Base-by-base conservation (phyloP, 352 stramenopile species). In the Saprolegnia diclina region DNA sequence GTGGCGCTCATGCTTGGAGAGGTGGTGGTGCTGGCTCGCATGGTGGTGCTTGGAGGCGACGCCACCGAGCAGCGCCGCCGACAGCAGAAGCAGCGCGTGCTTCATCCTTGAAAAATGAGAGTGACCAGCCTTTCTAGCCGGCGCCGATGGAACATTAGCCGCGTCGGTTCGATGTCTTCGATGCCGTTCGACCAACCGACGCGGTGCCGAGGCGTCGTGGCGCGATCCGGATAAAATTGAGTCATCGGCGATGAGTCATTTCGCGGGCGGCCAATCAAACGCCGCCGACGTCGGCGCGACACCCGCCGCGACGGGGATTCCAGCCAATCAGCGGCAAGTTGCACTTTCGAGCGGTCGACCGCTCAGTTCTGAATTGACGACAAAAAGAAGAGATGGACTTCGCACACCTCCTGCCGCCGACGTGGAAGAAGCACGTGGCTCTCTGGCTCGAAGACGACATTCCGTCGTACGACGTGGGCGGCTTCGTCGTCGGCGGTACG, bases 391-490 rank as follows among this genome's bases (percentile, higher is more conserved):
- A 63, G 3, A 57, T 68, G 62, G 46, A 61, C 19, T 70, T 90
- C 53, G 80, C 83, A 61, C 78, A 90, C 73, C 68, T 91, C 24
- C 71, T 94, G 32, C 85, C 85, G 18, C 83, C 85, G 13, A 82
- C 83, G 37, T 94, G 85, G 85, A 90, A 91, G 74, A 90, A 89
- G 69, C 77, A 94, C 74, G 88, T 96, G 56, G 82, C 92, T 71
- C 77, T 89, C n/a, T 99, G 95, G 95, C 79, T 99, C 2, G 80
- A 97, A 72, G 95, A 98, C 72, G 97, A 99, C 80, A 96, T 98
- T 59, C 96, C 96, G 22, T 91, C 80, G 52, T 98, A 98, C 72
- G 96, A 99, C 80, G 96, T 99, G 19, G 96, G 97, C 56, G 97
- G 97, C 65, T 97, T 98, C 66, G 96, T 99, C n/a, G 97, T 99